phyloP scores from a whole-genome alignment of 768 basidiomycete species.

The Mycena sanguinolenta region DNA sequence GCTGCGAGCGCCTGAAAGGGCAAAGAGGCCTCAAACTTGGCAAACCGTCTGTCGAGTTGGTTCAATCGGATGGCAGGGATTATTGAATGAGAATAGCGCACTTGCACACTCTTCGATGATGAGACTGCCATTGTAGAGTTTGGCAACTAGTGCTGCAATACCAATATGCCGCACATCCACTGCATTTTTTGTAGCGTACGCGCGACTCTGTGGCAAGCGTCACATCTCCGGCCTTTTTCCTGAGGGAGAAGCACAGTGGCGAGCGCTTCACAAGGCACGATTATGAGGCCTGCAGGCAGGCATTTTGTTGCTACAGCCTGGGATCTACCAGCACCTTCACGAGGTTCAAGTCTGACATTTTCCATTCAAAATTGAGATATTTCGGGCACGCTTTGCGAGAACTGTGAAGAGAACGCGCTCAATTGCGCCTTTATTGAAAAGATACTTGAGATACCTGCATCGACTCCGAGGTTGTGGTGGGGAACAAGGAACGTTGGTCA shows the following conservation, averaged over 20 bases:
- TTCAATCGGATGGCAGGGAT: neutral
- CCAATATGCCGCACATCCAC: slow-evolving; percentile 78
- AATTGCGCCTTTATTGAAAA: too few relatives aligned
- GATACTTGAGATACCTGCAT: too few relatives aligned
- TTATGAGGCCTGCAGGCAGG: slow-evolving; percentile 60
- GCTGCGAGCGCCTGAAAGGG: slow-evolving; percentile 62
- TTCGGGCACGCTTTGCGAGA: too few relatives aligned
- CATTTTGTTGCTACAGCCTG: slow-evolving; percentile 58
- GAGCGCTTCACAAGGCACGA: slow-evolving; percentile 63
- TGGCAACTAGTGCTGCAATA: slow-evolving; percentile 82
- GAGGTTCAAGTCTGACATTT: slow-evolving; percentile 51
- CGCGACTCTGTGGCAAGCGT: slow-evolving; percentile 65
- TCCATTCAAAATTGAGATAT: neutral
- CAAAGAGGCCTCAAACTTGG: slow-evolving; percentile 59
- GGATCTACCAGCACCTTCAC: slow-evolving; percentile 61
- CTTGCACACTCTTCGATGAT: slow-evolving; percentile 82
- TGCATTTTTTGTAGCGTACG: slow-evolving; percentile 67
- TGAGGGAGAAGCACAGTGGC: slow-evolving; percentile 62
- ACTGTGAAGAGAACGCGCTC: too few relatives aligned
- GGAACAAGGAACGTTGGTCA: too few relatives aligned
- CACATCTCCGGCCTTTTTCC: slow-evolving; percentile 78
- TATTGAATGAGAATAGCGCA: neutral
- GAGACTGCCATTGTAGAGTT: slow-evolving; percentile 70
- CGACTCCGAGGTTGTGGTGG: too few relatives aligned
- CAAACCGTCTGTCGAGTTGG: slow-evolving; percentile 44